Conservation (phyloP, 2,329 filamentous ascomycete genomes). For the Pyrenophora graminea region DNA sequence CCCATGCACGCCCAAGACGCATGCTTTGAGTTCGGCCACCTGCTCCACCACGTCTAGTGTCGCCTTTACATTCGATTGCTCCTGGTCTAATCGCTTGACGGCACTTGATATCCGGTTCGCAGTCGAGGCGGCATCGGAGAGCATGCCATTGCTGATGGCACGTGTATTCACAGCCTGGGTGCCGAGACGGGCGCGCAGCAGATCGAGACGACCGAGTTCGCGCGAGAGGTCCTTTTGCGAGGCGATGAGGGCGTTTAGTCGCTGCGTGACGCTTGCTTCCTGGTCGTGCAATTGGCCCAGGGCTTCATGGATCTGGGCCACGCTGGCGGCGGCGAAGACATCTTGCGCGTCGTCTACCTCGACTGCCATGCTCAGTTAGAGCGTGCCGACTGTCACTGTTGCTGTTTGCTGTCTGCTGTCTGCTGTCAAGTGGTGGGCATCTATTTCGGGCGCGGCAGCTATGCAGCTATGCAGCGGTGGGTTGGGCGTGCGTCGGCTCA, state of each 20-base stretch:
- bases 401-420: too few relatives aligned
- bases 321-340: slow-evolving; percentile 69
- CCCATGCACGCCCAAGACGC: slow-evolving; percentile 89
- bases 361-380: slow-evolving; percentile 26
- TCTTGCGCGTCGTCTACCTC: slow-evolving; percentile 25
- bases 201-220: slow-evolving; percentile 83
- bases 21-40: slow-evolving; percentile 94
- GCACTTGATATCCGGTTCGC: slow-evolving; percentile 83
- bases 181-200: slow-evolving; percentile 84
- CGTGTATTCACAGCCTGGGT: slow-evolving; percentile 84
- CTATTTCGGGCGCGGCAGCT: slow-evolving; percentile 3
- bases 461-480: slow-evolving; percentile 2
- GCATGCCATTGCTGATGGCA: slow-evolving; percentile 86
- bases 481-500: not conserved
- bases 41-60: slow-evolving; percentile 93
- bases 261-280: slow-evolving; percentile 73
- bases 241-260: slow-evolving; percentile 75
- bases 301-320: slow-evolving; percentile 78
- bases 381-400: too few relatives aligned
- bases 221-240: slow-evolving; percentile 86
- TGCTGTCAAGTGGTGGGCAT: not conserved
- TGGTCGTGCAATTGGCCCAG: slow-evolving; percentile 75
- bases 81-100: slow-evolving; percentile 84
- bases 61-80: slow-evolving; percentile 88
- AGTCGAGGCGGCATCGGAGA: slow-evolving; percentile 81